These are phyloP conservation scores for Salix purpurea DNA, from an alignment of 345 rosid species.

Conservation along the genomic window DNA sequence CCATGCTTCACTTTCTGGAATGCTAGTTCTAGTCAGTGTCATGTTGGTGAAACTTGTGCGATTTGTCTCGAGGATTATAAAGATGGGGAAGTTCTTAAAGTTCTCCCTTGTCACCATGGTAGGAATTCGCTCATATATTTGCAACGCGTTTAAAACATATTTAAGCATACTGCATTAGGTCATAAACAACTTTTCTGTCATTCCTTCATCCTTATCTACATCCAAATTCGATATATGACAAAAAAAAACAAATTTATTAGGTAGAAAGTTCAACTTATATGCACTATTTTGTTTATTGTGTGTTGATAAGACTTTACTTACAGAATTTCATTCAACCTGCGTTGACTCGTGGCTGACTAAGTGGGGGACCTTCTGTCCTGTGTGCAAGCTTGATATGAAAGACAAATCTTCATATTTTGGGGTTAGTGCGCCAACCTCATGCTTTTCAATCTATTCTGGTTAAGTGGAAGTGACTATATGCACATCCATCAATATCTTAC, in stretches of 20 bases:
- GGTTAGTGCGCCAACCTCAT: slow-evolving; percentile 28
- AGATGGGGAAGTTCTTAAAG: slow-evolving; percentile 57
- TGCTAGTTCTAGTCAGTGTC: slow-evolving; percentile 23
- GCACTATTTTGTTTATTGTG: background rate
- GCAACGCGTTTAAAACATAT: background rate
- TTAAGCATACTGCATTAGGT: background rate
- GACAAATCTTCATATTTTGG: slow-evolving; percentile 28
- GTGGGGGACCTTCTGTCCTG: slow-evolving; percentile 73
- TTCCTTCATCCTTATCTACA: background rate
- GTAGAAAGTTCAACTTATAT: too few species aligned
- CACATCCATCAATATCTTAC: background rate
- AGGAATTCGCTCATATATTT: slow-evolving; percentile 6
- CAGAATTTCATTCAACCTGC: slow-evolving; percentile 67
- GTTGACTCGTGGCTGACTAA: slow-evolving; percentile 74
- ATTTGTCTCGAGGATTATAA: slow-evolving; percentile 74
- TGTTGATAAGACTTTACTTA: slow-evolving; percentile 12
- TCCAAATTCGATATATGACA: too few species aligned
- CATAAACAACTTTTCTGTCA: background rate
- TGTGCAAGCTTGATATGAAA: slow-evolving; percentile 73
- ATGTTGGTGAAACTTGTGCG: slow-evolving; percentile 53
- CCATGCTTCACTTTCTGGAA: slow-evolving; percentile 44
- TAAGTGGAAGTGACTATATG: background rate
- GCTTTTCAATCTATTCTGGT: slow-evolving; percentile 3
- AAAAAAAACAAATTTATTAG: background rate
- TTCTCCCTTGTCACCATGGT: slow-evolving; percentile 79